Conservation (phyloP, 2,329 filamentous ascomycete genomes). For the Colletotrichum siamense region DNA sequence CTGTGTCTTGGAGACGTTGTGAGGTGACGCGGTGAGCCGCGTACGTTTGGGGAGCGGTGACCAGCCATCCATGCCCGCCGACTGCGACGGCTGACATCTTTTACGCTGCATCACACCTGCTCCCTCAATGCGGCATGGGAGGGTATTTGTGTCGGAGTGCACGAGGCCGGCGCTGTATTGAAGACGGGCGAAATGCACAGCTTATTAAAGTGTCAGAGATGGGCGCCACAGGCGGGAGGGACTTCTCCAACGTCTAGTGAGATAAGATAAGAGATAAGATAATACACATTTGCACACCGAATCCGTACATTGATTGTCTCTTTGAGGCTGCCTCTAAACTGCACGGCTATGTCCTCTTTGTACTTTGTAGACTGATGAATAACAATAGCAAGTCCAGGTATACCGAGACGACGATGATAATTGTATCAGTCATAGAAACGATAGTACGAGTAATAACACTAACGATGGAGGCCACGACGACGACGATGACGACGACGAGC, state of each 20-base stretch:
- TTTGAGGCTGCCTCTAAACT: neutral
- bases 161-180: neutral
- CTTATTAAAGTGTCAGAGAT: neutral
- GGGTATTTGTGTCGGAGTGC: neutral
- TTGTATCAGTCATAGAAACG: neutral
- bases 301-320: neutral
- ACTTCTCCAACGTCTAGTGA: neutral
- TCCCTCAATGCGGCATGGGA: neutral
- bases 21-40: neutral
- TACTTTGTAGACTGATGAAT: neutral
- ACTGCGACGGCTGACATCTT: neutral
- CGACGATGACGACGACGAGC: neutral
- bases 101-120: neutral
- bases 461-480: neutral
- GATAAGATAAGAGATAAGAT: neutral
- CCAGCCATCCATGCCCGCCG: neutral
- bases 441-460: neutral
- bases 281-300: neutral
- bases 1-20: neutral
- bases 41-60: neutral
- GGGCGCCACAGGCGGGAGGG: neutral
- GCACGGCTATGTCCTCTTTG: neutral
- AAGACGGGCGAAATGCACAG: neutral
- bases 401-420: neutral
- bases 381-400: neutral